Evolutionary conservation across 1,139 yeast species (phyloP).

Genomic region (Geotrichum phurueaensis): DNA sequence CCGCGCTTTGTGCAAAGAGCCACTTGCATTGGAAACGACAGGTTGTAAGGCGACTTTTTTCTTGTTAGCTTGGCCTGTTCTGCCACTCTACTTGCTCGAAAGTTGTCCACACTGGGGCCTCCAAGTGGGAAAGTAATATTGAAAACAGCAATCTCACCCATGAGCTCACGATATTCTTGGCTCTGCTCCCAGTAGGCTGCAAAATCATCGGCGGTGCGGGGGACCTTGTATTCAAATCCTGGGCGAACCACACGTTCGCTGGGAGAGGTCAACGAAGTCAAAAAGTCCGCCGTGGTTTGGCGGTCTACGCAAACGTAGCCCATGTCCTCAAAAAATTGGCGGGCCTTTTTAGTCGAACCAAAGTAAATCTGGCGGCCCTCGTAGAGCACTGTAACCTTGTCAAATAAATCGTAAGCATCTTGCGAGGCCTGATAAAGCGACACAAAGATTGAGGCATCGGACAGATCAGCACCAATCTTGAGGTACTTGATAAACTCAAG

Average conservation of each 20-base stretch:
- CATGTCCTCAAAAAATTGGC: slow-evolving; percentile 54
- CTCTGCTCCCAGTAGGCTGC: slow-evolving; percentile 59
- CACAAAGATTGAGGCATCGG: slow-evolving; percentile 58
- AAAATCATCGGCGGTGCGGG: slow-evolving; percentile 64
- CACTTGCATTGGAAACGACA: slow-evolving; percentile 59
- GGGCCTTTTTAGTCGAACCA: slow-evolving; percentile 62
- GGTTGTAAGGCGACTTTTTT: slow-evolving; percentile 56
- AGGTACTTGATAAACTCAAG: slow-evolving; percentile 67
- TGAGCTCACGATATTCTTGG: slow-evolving; percentile 41
- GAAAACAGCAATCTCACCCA: slow-evolving; percentile 40
- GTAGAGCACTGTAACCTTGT: slow-evolving; percentile 65
- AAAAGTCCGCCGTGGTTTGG: slow-evolving; percentile 79
- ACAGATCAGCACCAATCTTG: slow-evolving; percentile 54
- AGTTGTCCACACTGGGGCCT: slow-evolving; percentile 30
- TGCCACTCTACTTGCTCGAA: slow-evolving; percentile 41
- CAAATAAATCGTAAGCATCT: slow-evolving; percentile 68
- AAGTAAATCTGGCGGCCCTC: slow-evolving; percentile 73
- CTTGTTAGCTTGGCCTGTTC: slow-evolving; percentile 52
- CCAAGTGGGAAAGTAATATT: slow-evolving; percentile 25
- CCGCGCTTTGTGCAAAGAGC: slow-evolving; percentile 57
- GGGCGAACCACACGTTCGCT: slow-evolving; percentile 50
- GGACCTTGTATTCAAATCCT: slow-evolving; percentile 60
- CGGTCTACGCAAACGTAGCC: slow-evolving; percentile 69
- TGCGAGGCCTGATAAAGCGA: slow-evolving; percentile 82
- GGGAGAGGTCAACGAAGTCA: slow-evolving; percentile 74